Conservation (phyloP, 805 yeast species). For the Metschnikowia similis region DNA sequence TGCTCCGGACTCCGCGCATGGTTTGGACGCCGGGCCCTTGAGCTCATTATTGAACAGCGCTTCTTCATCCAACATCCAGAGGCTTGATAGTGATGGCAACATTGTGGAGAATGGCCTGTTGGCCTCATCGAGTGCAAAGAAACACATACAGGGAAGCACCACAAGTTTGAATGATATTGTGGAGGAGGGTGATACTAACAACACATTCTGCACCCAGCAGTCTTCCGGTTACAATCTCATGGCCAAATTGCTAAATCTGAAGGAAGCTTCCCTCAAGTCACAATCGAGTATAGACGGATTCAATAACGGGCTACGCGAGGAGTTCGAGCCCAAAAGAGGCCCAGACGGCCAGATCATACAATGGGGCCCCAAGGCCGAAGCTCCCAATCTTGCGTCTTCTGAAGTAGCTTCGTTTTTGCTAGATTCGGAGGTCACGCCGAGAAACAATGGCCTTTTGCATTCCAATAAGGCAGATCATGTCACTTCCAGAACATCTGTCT, state of each 20-base stretch:
- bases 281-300: slow-evolving; percentile 1
- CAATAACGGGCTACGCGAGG: slow-evolving; percentile 19
- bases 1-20: slow-evolving; percentile 7
- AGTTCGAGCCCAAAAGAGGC: slow-evolving; percentile 26
- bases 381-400: slow-evolving; percentile 22
- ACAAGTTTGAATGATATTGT: slow-evolving; percentile 11
- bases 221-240: slow-evolving; percentile 15
- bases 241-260: slow-evolving; percentile 15
- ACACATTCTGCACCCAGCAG: slow-evolving; percentile 10
- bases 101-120: slow-evolving; percentile 22
- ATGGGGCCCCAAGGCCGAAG: slow-evolving; percentile 10
- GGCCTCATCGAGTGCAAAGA: slow-evolving; percentile 5
- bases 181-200: slow-evolving; percentile 12
- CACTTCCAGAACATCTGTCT: slow-evolving; percentile 10
- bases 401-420: slow-evolving; percentile 11
- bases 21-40: slow-evolving; percentile 20
- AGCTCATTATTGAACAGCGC: slow-evolving; percentile 18
- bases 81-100: slow-evolving; percentile 44
- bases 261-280: slow-evolving; percentile 3
- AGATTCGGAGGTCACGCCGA: slow-evolving; percentile 6
- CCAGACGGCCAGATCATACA: slow-evolving; percentile 22
- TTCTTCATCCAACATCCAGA: slow-evolving; percentile 36
- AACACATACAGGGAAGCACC: slow-evolving; percentile 11
- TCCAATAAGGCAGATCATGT: not conserved
- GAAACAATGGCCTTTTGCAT: slow-evolving; percentile 1